These are phyloP conservation scores for Amanita exitialis DNA, from an alignment of 768 basidiomycete species.

Conservation along the genomic window DNA sequence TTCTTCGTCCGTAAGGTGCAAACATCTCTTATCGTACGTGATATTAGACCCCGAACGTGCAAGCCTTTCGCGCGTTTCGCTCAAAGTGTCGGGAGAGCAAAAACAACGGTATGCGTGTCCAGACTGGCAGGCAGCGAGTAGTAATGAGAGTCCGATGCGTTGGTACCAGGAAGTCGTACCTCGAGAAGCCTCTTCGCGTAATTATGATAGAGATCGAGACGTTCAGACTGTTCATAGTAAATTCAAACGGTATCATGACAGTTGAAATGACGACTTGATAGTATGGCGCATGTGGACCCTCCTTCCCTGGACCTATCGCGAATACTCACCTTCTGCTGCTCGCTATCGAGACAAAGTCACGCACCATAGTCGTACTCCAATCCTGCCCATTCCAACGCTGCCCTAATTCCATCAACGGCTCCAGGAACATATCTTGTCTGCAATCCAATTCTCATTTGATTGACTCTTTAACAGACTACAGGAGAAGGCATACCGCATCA, in stretches of 20 bases:
- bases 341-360: slow-evolving; percentile 10
- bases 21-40: slow-evolving; percentile 84
- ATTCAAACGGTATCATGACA: not conserved
- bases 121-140: slow-evolving; percentile 32
- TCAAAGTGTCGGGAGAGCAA: slow-evolving; percentile 67
- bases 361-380: slow-evolving; percentile 86
- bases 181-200: slow-evolving; percentile 70
- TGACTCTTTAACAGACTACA: no score
- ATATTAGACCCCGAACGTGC: slow-evolving; percentile 64
- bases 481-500: slow-evolving; percentile 53
- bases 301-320: slow-evolving; percentile 61
- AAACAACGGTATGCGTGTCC: slow-evolving; percentile 94
- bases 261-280: slow-evolving; percentile 47
- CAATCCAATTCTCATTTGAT: not conserved
- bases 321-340: not conserved
- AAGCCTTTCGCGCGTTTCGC: slow-evolving; percentile 57
- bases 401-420: slow-evolving; percentile 72
- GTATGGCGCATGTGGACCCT: slow-evolving; percentile 76
- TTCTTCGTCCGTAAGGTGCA: slow-evolving; percentile 83
- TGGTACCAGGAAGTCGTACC: slow-evolving; percentile 26
- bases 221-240: slow-evolving; percentile 56
- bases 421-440: slow-evolving; percentile 78
- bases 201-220: slow-evolving; percentile 72
- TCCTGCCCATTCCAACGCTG: slow-evolving; percentile 83
- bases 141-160: not conserved